Evolutionary conservation across 441 rosid species (phyloP).

Genomic region (Euphorbia celastroides): DNA sequence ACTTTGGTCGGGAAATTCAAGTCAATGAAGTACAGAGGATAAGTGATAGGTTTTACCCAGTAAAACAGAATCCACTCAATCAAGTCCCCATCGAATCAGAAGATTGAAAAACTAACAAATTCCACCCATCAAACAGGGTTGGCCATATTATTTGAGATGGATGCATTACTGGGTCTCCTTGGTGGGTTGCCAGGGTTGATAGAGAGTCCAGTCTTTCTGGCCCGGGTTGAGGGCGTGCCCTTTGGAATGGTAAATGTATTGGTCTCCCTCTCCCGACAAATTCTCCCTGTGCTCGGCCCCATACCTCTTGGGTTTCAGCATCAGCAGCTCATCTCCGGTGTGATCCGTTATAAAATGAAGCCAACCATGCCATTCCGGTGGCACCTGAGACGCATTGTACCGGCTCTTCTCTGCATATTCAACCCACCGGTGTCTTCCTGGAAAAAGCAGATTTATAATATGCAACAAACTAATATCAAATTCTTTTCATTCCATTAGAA

Average conservation of each 20-base stretch:
- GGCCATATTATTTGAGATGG: too few species aligned
- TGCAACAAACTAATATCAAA: background rate
- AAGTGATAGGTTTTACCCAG: too few species aligned
- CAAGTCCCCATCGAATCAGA: too few species aligned
- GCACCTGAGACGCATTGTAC: constrained; percentile 97
- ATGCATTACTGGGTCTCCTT: constrained; percentile 33
- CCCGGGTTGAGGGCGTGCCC: constrained; percentile 87
- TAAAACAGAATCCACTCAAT: too few species aligned
- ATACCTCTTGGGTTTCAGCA: constrained; percentile 87
- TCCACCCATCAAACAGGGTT: too few species aligned
- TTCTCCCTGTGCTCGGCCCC: constrained; percentile 86
- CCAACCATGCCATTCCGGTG: constrained; percentile 99
- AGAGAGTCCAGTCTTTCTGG: constrained; percentile 90
- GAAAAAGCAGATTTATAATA: background rate
- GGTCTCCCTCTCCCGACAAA: constrained; percentile 91
- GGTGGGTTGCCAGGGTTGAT: constrained; percentile 87
- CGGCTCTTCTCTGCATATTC: constrained; percentile 81
- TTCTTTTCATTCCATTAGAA: background rate
- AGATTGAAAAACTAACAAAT: too few species aligned
- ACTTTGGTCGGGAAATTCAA: too few species aligned
- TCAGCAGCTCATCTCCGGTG: constrained; percentile 94
- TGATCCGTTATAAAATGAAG: constrained; percentile 90
- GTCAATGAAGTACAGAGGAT: too few species aligned
- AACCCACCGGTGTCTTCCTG: constrained; percentile 96
- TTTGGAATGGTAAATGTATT: constrained; percentile 80